Conservation (phyloP, 495 filamentous ascomycete genomes). For the Tuber aestivum region DNA sequence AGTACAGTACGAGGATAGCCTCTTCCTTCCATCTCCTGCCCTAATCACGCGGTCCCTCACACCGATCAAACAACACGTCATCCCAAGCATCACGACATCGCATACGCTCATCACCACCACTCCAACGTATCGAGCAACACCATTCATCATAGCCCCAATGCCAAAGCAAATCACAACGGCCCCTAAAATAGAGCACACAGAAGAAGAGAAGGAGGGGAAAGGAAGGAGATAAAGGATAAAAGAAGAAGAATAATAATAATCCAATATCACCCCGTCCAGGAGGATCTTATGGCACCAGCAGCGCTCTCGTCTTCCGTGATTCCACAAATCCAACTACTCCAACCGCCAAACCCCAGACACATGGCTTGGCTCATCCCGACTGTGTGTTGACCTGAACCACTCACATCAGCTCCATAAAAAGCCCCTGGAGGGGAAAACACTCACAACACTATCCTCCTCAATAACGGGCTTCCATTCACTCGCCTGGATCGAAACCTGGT, state of each 20-base stretch:
- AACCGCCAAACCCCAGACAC: not conserved
- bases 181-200: not conserved
- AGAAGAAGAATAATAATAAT: not conserved
- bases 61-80: not conserved
- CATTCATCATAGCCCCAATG: not conserved
- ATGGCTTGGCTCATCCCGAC: not conserved
- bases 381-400: conserved; percentile 9
- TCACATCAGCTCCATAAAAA: not conserved
- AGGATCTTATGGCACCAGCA: not conserved
- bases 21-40: not conserved
- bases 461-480: conserved; percentile 11
- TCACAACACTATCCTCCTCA: conserved; percentile 26
- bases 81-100: conserved; percentile 3
- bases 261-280: not conserved
- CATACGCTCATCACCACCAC: not conserved
- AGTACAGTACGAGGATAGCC: too few relatives aligned
- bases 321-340: not conserved
- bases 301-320: not conserved
- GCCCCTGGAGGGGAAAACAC: not conserved
- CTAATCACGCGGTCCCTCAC: not conserved
- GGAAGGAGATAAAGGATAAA: not conserved
- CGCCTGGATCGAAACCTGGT: not conserved
- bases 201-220: not conserved
- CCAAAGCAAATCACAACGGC: not conserved
- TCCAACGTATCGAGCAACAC: not conserved